These are phyloP conservation scores for Diatrype stigma DNA, from an alignment of 2,329 filamentous ascomycete genomes.

Conservation along the genomic window DNA sequence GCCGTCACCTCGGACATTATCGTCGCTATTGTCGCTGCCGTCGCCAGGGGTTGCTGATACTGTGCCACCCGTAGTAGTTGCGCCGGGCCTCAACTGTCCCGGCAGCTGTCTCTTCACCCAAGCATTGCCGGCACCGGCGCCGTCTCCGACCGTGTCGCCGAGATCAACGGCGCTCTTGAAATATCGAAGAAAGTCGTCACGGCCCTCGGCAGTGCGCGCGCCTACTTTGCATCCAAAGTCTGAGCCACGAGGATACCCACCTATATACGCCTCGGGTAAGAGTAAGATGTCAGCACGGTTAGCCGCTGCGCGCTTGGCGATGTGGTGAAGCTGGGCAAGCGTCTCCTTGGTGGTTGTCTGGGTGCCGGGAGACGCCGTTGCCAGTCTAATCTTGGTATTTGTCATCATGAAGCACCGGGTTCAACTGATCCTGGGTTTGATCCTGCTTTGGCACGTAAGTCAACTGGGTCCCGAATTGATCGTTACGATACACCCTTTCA, in stretches of 20 bases:
- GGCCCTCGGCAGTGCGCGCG: constrained; percentile 62
- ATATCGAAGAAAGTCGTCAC: constrained; percentile 79
- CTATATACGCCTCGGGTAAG: constrained; percentile 88
- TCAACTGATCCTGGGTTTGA: too few species aligned
- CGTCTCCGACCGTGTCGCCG: constrained; percentile 65
- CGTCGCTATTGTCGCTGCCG: constrained; percentile 32
- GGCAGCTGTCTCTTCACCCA: constrained; percentile 65
- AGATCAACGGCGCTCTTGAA: constrained; percentile 77
- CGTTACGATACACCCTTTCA: too few species aligned
- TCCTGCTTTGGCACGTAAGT: too few species aligned
- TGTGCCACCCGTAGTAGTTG: too few species aligned
- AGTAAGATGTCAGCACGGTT: constrained; percentile 64
- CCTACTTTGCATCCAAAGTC: constrained; percentile 74
- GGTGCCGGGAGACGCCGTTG: constrained; percentile 52
- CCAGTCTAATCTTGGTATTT: constrained; percentile 41
- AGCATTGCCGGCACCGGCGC: constrained; percentile 63
- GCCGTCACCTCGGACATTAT: constrained; percentile 56
- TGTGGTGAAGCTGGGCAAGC: constrained; percentile 59
- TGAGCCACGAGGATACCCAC: constrained; percentile 82
- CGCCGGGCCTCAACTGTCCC: constrained; percentile 8
- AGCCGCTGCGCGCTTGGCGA: constrained; percentile 59
- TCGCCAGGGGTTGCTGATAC: constrained; percentile 7
- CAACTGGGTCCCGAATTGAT: too few species aligned
- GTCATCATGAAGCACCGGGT: constrained; percentile 2
- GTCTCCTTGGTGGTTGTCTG: constrained; percentile 53